Evolutionary conservation across 345 rosid genomes (phyloP), one percentile per base, ranked within the genome.

Genomic region (Heritiera fomes): DNA sequence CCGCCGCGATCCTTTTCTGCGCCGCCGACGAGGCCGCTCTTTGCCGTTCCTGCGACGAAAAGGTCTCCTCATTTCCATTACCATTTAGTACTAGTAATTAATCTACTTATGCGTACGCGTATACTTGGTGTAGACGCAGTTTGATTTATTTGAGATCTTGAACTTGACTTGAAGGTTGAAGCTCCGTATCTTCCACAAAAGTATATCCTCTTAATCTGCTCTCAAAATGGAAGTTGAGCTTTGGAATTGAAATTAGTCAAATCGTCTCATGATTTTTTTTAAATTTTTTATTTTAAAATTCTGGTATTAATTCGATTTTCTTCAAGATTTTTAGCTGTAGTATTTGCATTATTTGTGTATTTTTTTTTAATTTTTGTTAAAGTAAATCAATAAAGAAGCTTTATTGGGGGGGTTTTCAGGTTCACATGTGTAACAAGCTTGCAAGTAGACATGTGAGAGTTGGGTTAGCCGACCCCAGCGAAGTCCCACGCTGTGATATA

Each of bases 1-100:
- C 95, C 8, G 95, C 94, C 52, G 98, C 95, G 15, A 90, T 90
- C 61, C 85, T 93, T 32, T 93, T 93, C 85, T 93, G 98, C 80
- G 98, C 98, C 52, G 94, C 94, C 75, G 95, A 93, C 59, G 98
- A 91, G 85, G 98, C 98, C 69, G 89, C 98, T 38, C 96, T 91
- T 28, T 93, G 98, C 85, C 89, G 89, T 77, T 59, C 96, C 71
- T 93, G 98, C 76, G 96, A 91, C 79, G 93, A 93, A 61, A 90
- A 91, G 87, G 98, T 84, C 68, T 76, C 58, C 8, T 41, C 32
- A 40, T 30, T 67, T 53, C 46, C 46, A 28, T 80, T 9, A 17
- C 30, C 40, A 38, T 38, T 34, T 55, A 55, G n/a, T 34, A 34
- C 38, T 34, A 34, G 38, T 34, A 34, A 34, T 34, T 34, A 34